Conservation (phyloP, 768 basidiomycete genomes). For the Leccinum obscurum region DNA sequence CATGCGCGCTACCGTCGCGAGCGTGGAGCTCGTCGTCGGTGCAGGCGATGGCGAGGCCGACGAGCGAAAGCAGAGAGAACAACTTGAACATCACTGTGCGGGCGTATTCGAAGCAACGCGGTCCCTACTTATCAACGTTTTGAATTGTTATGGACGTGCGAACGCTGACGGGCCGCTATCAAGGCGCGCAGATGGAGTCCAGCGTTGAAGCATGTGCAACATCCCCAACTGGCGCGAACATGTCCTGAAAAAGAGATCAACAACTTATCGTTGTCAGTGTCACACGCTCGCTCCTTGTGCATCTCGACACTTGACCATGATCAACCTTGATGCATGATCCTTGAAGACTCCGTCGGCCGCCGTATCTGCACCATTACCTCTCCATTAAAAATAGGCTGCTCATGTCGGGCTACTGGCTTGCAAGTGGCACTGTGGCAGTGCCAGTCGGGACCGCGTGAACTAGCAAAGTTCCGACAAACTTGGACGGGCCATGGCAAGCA, state of each 20-base stretch:
- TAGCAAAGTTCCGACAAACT: neutral
- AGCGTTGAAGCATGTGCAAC: neutral
- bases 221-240: neutral
- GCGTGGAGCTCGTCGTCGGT: conserved; percentile 15
- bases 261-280: neutral
- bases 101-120: neutral
- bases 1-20: conserved; percentile 36
- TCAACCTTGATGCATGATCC: no score
- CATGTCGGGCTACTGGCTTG: neutral
- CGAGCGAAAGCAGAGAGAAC: conserved; percentile 20
- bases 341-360: neutral
- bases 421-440: no score
- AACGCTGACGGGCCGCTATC: neutral
- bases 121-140: conserved; percentile 2
- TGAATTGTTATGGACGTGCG: neutral
- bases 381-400: neutral
- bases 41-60: conserved; percentile 27
- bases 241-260: neutral
- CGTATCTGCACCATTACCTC: neutral
- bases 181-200: neutral
- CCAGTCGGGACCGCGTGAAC: neutral
- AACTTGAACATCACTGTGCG: conserved; percentile 10
- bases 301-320: neutral
- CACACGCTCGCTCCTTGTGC: conserved; percentile 1
- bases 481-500: neutral